A percentile compares a stretch with the other conserved stretches of the same genome.
phyloP scores from a whole-genome alignment of 345 rosid genomes.

The Citrus glauca region DNA sequence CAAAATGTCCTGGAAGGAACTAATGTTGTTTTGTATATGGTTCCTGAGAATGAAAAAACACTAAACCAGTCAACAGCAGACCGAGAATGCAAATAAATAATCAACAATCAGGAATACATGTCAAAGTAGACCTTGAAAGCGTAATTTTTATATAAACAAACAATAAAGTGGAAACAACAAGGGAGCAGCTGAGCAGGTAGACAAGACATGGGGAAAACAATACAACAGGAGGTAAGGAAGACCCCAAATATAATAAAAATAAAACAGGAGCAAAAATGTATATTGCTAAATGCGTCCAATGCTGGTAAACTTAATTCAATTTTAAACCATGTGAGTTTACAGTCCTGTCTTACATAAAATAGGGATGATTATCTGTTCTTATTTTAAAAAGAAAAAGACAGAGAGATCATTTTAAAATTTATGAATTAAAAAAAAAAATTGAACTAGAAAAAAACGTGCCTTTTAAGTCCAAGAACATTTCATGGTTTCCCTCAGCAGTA shows the following conservation, averaged over 20 bases:
- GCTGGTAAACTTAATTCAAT: not conserved
- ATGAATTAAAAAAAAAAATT: not conserved
- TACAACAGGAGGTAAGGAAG: not conserved
- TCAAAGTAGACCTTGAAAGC: not conserved
- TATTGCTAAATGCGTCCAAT: not conserved
- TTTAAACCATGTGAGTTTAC: not conserved
- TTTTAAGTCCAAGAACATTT: conserved; percentile 80
- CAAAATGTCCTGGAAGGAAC: conserved; percentile 94
- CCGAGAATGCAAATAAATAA: not conserved
- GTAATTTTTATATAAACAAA: not conserved
- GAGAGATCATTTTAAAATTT: too few species aligned
- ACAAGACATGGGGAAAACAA: not conserved
- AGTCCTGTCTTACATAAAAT: not conserved
- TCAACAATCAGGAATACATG: not conserved
- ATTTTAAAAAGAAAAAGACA: not conserved
- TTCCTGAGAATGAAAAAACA: conserved; percentile 59
- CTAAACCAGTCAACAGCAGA: conserved; percentile 17
- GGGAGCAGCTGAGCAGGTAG: not conserved
- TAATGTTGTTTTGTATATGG: conserved; percentile 77
- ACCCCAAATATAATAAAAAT: not conserved
- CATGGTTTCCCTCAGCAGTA: conserved; percentile 44
- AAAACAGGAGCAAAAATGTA: not conserved
- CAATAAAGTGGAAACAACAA: not conserved
- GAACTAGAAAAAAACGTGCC: conserved; percentile 38
- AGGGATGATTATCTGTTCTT: not conserved